A percentile compares a stretch with the other conserved stretches of the same genome.
Conservation (phyloP, 1,139 yeast genomes). For the Kodamaea anthophila region DNA sequence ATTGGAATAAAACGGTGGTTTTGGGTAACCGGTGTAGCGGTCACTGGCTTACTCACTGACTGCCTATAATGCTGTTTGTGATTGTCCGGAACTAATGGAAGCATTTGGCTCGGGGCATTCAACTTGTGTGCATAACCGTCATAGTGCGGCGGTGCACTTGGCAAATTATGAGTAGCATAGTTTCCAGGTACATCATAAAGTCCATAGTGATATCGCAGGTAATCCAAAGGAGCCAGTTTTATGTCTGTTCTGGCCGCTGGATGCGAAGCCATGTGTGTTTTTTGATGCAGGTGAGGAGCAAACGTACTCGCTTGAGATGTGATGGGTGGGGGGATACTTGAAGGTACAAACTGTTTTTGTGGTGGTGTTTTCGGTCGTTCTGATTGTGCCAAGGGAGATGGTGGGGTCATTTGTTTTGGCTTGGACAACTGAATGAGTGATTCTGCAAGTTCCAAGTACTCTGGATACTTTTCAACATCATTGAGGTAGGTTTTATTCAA, state of each 20-base stretch:
- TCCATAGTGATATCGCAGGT: conserved; percentile 1
- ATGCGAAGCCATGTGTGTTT: background rate
- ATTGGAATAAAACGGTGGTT: conserved; percentile 35
- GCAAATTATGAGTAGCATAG: no score
- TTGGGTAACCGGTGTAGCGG: conserved; percentile 6
- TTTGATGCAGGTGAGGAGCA: conserved; percentile 2
- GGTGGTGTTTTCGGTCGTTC: conserved; percentile 6
- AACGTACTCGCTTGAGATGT: conserved; percentile 4
- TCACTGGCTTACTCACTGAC: background rate
- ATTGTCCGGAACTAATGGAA: background rate
- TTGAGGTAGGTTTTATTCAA: conserved; percentile 39
- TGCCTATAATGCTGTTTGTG: background rate
- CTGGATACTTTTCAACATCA: conserved; percentile 44
- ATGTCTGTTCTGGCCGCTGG: no score
- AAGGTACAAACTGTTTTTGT: conserved; percentile 7
- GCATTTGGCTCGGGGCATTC: conserved; percentile 1
- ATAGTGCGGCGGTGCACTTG: conserved; percentile 3
- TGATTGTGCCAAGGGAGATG: conserved; percentile 8
- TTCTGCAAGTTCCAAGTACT: conserved; percentile 43
- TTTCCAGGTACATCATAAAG: no score
- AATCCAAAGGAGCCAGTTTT: no score
- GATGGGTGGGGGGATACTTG: conserved; percentile 9
- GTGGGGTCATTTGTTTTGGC: conserved; percentile 11
- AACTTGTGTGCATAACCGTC: conserved; percentile 1
- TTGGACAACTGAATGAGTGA: conserved; percentile 35